Percentiles rank a stretch among this genome's conserved stretches.
Conservation (phyloP, 176 grass and related monocot species). For the Bromus sterilis region DNA sequence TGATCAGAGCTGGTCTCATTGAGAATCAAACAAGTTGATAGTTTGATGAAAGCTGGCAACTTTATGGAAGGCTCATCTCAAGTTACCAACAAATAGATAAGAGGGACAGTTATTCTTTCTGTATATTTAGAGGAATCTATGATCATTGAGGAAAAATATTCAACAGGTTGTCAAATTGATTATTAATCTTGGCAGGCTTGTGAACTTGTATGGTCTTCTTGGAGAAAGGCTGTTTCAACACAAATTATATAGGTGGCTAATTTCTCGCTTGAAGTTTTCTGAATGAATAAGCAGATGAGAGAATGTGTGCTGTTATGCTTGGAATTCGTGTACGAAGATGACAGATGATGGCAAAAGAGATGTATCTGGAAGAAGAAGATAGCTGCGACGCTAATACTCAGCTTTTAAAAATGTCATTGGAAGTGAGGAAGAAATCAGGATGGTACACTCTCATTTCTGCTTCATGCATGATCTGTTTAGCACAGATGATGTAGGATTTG, state of each 20-base stretch:
- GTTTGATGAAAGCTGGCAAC: background rate
- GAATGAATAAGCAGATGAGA: background rate
- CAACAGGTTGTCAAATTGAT: background rate
- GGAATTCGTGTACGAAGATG: background rate
- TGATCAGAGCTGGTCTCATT: background rate
- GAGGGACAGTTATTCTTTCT: background rate
- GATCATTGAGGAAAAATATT: background rate
- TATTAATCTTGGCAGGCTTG: background rate
- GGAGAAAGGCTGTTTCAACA: background rate
- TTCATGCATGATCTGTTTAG: background rate
- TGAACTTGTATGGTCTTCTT: background rate
- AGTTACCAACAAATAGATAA: background rate
- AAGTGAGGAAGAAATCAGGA: background rate
- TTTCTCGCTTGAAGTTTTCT: background rate
- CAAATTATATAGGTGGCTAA: background rate
- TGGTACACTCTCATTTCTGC: background rate
- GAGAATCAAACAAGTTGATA: background rate
- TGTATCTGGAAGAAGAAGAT: background rate
- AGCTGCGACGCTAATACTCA: background rate
- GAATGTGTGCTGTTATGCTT: background rate
- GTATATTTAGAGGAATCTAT: background rate
- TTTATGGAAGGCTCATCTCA: background rate
- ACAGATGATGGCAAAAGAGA: background rate
- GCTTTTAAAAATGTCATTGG: background rate
- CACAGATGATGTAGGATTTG: background rate